Conservation (phyloP, 2,329 filamentous ascomycete genomes). For the Leptographium lundbergii region DNA sequence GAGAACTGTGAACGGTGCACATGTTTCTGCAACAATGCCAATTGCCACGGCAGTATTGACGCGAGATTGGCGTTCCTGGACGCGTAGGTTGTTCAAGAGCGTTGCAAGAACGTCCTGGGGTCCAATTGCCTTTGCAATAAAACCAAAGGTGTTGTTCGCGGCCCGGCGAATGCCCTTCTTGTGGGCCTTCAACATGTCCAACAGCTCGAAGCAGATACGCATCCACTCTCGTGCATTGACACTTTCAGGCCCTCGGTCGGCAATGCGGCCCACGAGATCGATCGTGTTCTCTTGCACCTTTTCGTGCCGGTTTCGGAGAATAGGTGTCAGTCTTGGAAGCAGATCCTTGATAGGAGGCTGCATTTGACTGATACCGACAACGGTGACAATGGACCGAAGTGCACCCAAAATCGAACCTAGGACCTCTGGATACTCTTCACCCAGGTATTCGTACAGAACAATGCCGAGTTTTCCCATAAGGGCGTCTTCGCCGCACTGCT, state of each 20-base stretch:
- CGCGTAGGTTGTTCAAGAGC: constrained; percentile 87
- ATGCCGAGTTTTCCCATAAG: constrained; percentile 91
- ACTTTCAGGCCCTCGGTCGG: constrained; percentile 88
- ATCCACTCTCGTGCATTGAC: constrained; percentile 99
- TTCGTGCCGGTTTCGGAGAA: constrained; percentile 93
- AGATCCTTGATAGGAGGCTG: constrained; percentile 95
- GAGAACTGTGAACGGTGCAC: constrained; percentile 95
- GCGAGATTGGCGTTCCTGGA: constrained; percentile 94
- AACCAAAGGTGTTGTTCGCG: constrained; percentile 98
- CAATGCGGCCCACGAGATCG: constrained; percentile 93
- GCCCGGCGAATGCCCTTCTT: constrained; percentile 98
- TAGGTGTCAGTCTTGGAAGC: constrained; percentile 89
- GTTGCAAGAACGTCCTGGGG: constrained; percentile 95
- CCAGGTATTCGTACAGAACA: constrained; percentile 93
- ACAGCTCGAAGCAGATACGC: constrained; percentile 96
- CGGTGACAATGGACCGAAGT: constrained; percentile 88
- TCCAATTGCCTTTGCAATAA: constrained; percentile 97
- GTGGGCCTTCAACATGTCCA: constrained; percentile 99
- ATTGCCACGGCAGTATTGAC: constrained; percentile 98
- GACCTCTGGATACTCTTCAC: constrained; percentile 97
- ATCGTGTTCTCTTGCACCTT: constrained; percentile 99
- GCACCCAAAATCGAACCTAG: constrained; percentile 93
- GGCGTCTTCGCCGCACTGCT: constrained; percentile 91
- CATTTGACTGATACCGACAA: constrained; percentile 95
- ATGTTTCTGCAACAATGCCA: constrained; percentile 96